These are phyloP conservation scores for Vaccinium darrowii DNA, from an alignment of 148 eudicot genomes.

Conservation along the genomic window DNA sequence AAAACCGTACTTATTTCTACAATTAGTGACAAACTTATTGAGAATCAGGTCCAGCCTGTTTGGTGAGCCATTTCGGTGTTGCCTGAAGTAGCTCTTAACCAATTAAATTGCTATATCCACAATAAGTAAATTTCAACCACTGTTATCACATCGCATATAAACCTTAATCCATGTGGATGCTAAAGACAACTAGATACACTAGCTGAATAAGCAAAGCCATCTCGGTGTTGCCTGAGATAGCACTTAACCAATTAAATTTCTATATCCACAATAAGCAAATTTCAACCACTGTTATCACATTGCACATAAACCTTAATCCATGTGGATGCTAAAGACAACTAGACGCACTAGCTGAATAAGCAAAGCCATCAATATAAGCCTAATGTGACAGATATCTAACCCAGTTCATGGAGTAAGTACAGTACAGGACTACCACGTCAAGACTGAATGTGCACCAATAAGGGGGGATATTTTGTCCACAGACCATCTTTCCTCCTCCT, in stretches of 20 bases:
- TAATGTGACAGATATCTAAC: not conserved
- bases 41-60: not conserved
- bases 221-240: too few relatives aligned
- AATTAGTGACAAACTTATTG: not conserved
- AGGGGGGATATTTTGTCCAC: not conserved
- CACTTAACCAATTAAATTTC: too few relatives aligned
- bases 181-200: not conserved
- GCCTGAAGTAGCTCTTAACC: not conserved
- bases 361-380: not conserved
- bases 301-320: not conserved
- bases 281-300: too few relatives aligned
- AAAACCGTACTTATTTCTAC: not conserved
- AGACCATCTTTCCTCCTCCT: not conserved
- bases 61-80: not conserved
- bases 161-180: not conserved
- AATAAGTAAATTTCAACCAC: not conserved
- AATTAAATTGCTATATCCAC: not conserved
- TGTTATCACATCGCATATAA: not conserved
- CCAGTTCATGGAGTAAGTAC: not conserved
- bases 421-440: not conserved
- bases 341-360: not conserved
- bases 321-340: not conserved
- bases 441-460: not conserved
- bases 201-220: not conserved
- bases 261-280: too few relatives aligned